Conservation (phyloP, 495 filamentous ascomycete genomes). For the Lasiosphaeris hirsuta region DNA sequence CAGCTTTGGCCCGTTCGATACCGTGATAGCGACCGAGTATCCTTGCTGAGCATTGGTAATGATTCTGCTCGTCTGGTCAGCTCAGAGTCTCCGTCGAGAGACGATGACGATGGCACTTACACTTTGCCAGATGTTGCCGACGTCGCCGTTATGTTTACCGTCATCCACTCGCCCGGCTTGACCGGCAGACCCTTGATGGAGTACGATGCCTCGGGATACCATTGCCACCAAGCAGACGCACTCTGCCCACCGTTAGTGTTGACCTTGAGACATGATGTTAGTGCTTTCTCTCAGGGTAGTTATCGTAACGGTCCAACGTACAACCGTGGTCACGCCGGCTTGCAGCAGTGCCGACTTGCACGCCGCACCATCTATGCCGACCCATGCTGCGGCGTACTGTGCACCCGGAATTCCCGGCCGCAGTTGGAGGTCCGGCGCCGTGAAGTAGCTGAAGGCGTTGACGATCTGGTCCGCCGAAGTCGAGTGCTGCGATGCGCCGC, state of each 20-base stretch:
- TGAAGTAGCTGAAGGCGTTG: constrained; percentile 26
- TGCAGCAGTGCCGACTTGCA: constrained; percentile 27
- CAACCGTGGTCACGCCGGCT: constrained; percentile 30
- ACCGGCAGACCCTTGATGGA: constrained; percentile 48
- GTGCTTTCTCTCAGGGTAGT: not conserved
- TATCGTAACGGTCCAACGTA: constrained; percentile 3
- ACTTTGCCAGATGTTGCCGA: constrained; percentile 44
- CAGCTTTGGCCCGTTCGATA: constrained; percentile 32
- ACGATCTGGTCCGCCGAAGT: constrained; percentile 14
- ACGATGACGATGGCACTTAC: constrained; percentile 15
- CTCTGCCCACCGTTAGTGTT: constrained; percentile 29
- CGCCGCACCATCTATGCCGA: constrained; percentile 32
- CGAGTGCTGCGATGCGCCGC: constrained; percentile 27
- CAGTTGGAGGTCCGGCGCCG: constrained; percentile 22
- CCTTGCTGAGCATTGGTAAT: constrained; percentile 52
- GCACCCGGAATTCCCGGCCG: constrained; percentile 18
- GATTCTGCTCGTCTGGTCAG: constrained; percentile 20
- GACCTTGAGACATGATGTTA: constrained; percentile 12
- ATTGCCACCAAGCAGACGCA: constrained; percentile 58
- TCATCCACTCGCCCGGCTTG: constrained; percentile 54
- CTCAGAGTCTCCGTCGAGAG: not conserved
- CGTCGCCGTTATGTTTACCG: constrained; percentile 45
- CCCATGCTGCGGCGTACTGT: constrained; percentile 29
- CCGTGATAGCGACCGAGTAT: constrained; percentile 42
- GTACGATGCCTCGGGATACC: constrained; percentile 54